phyloP scores from a whole-genome alignment of 2,329 filamentous ascomycete genomes.

The Decorospora gaudefroyi region DNA sequence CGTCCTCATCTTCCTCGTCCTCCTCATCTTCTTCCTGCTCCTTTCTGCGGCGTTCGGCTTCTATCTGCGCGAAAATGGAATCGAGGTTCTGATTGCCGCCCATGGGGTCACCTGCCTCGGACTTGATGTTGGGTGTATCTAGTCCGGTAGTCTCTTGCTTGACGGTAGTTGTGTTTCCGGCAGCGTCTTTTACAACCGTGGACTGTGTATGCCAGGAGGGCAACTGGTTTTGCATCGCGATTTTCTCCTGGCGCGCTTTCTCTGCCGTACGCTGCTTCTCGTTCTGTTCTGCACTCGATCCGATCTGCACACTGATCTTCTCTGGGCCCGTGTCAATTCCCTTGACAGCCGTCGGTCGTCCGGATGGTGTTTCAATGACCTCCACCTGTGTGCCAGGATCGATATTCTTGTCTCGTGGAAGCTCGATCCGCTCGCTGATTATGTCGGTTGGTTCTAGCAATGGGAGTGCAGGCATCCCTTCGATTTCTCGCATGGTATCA shows the following conservation, averaged over 20 bases:
- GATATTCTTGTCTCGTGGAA: conserved; percentile 66
- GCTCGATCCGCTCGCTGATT: conserved; percentile 64
- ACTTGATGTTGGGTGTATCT: conserved; percentile 44
- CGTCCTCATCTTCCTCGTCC: conserved; percentile 53
- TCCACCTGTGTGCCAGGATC: conserved; percentile 67
- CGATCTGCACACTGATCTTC: conserved; percentile 71
- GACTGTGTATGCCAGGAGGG: conserved; percentile 74
- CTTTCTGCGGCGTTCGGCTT: conserved; percentile 59
- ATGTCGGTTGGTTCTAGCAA: conserved; percentile 74
- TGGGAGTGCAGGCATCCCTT: conserved; percentile 77
- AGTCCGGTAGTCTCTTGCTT: conserved; percentile 47
- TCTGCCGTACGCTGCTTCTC: conserved; percentile 70
- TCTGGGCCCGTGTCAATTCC: conserved; percentile 69
- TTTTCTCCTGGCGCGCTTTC: conserved; percentile 66
- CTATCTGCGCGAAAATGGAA: conserved; percentile 69
- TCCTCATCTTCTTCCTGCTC: conserved; percentile 50
- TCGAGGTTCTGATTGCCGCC: conserved; percentile 62
- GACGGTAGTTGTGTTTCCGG: conserved; percentile 51
- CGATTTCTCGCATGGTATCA: conserved; percentile 61
- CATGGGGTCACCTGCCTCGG: conserved; percentile 56
- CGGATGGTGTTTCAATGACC: conserved; percentile 59
- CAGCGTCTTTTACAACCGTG: conserved; percentile 60
- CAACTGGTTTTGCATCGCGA: conserved; percentile 69
- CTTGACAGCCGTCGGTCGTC: conserved; percentile 69
- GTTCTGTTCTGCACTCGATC: conserved; percentile 66